Evolutionary conservation across 371 early-diverging fungal genomes (phyloP), one percentile per base, ranked within the genome.

Genomic region (Phascolomyces articulosus): DNA sequence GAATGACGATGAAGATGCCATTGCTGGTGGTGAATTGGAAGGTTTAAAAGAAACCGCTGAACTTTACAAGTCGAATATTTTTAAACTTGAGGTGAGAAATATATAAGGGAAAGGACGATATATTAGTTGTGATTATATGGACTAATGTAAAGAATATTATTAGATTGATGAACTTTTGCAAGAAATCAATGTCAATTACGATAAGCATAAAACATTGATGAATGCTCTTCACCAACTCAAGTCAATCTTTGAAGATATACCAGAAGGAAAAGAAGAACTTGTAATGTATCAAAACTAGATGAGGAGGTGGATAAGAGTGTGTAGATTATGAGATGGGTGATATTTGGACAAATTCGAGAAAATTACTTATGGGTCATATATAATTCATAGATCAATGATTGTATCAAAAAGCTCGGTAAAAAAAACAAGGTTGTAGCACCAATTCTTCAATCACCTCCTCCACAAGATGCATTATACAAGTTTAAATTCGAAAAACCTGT

Each of bases 21-120:
- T 83, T 26, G 91, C 93, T 6, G 87, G 90, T 55, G 93, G 92
- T n/a, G 98, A 97, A 77, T 85, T 96, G 29, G 92, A 91, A 68
- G 88, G 87, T 40, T 74, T 96, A 56, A 91, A 89, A 71, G 92
- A 95, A 55, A 91, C 93, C 0, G 82, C 90, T 3, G 90, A 93
- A 58, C 77, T 95, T 51, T 95, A 89, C 81, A 94, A 94, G 63
- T 93, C 95, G 26, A 96, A 96, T 73, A 84, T 97, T 53, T 95
- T 96, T 81, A 93, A 92, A 72, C 77, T 96, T 54, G 94, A 96
- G 87, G 84, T 82, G 71, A 38, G 31, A 8, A 26, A n/a, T n/a
- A n/a, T n/a, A 16, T 38, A 28, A 21, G n/a, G n/a, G n/a, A n/a
- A n/a, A n/a, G n/a, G n/a, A n/a, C n/a, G n/a, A n/a, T n/a, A n/a